Evolutionary conservation across 164 flowering plant genomes (phyloP).

Genomic region (Platanus orientalis): DNA sequence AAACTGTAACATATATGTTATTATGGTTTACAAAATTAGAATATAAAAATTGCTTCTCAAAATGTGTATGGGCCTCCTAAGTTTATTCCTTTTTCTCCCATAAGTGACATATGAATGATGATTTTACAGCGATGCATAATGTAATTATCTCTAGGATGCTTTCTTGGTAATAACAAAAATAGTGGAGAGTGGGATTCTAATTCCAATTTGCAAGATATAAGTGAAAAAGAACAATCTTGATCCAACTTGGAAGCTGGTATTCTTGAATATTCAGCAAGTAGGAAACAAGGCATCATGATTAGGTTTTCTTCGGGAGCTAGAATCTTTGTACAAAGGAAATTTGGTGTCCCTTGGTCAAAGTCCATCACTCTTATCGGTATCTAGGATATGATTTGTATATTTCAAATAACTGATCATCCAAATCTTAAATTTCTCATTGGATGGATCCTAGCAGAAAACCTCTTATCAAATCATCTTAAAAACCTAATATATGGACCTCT

Average conservation of each 20-base stretch:
- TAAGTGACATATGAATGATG: slow-evolving; percentile 7
- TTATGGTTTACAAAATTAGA: slow-evolving; percentile 75
- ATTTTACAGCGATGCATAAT: slow-evolving; percentile 8
- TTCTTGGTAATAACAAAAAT: slow-evolving; percentile 58
- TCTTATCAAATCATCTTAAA: neutral
- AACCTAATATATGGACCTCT: neutral
- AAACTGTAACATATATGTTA: slow-evolving; percentile 52
- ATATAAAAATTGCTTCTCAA: slow-evolving; percentile 69
- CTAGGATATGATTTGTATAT: slow-evolving; percentile 1
- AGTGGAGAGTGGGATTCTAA: slow-evolving; percentile 34
- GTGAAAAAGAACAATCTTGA: slow-evolving; percentile 54
- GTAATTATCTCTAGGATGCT: slow-evolving; percentile 47
- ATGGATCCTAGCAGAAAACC: neutral
- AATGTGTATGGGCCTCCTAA: slow-evolving; percentile 47
- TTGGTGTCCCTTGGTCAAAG: slow-evolving; percentile 23
- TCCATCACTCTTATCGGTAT: neutral
- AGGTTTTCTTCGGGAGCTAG: slow-evolving; percentile 6
- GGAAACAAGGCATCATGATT: slow-evolving; percentile 39
- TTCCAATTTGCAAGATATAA: slow-evolving; percentile 67
- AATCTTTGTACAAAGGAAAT: slow-evolving; percentile 1
- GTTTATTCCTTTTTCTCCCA: slow-evolving; percentile 2
- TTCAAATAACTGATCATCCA: neutral
- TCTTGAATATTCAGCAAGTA: slow-evolving; percentile 53
- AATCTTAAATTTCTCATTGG: slow-evolving; percentile 2
- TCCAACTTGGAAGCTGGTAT: slow-evolving; percentile 60